phyloP scores from a whole-genome alignment of 1,139 yeast genomes.

The Geotrichum bryndzae region DNA sequence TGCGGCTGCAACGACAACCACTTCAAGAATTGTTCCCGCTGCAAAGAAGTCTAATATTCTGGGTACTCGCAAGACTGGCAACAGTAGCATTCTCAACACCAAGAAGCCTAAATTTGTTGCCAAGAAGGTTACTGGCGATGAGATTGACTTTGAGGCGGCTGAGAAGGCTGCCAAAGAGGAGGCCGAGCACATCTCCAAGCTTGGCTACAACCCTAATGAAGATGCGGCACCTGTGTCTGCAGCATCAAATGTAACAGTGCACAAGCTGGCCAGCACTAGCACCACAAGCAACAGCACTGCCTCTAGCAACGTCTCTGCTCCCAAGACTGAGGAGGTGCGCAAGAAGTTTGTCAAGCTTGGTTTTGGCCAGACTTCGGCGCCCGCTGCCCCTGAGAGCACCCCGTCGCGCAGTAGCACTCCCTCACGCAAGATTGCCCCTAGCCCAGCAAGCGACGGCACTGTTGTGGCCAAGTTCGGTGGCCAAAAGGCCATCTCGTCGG shows the following conservation, averaged over 20 bases:
- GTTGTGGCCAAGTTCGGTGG: slow-evolving; percentile 63
- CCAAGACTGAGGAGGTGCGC: slow-evolving; percentile 17
- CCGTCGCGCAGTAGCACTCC: slow-evolving; percentile 5
- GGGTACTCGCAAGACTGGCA: slow-evolving; percentile 20
- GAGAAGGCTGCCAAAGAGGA: slow-evolving; percentile 83
- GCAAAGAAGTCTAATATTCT: slow-evolving; percentile 13
- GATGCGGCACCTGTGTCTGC: slow-evolving; percentile 34
- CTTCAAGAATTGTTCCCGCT: slow-evolving; percentile 20
- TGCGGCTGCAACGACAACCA: slow-evolving; percentile 17
- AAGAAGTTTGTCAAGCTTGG: slow-evolving; percentile 32
- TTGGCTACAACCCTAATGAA: slow-evolving; percentile 64
- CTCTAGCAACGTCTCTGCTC: slow-evolving; percentile 15
- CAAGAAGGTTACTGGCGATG: slow-evolving; percentile 47
- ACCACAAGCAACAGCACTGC: slow-evolving; percentile 12
- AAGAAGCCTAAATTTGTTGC: slow-evolving; percentile 35
- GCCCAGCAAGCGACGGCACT: slow-evolving; percentile 35
- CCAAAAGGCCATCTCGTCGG: slow-evolving; percentile 93
- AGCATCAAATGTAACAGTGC: slow-evolving; percentile 28
- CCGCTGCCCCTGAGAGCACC: slow-evolving; percentile 5
- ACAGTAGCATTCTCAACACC: slow-evolving; percentile 29
- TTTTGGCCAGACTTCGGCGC: slow-evolving; percentile 33
- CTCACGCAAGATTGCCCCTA: slow-evolving; percentile 29
- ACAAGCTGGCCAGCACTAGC: slow-evolving; percentile 21
- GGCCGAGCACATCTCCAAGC: slow-evolving; percentile 62
- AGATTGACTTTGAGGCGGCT: slow-evolving; percentile 85